Percentiles rank a stretch among this genome's conserved stretches.
Conservation (phyloP, 306 rosid genomes). For the Albizia julibrissin region DNA sequence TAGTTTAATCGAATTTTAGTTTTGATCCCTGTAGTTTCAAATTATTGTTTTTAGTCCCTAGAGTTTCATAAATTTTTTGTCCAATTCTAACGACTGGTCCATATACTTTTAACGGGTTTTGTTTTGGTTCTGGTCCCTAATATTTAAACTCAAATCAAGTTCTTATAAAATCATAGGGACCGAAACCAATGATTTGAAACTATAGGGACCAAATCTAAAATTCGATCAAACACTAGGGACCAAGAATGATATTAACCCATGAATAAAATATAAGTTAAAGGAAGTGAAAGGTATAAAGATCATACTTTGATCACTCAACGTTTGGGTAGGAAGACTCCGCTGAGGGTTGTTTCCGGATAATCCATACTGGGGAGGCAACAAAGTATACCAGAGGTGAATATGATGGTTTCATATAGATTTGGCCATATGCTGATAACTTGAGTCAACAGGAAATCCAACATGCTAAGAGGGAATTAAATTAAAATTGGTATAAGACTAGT, state of each 20-base stretch:
- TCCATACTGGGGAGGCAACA: slow-evolving; percentile 50
- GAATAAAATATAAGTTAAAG: slow-evolving; percentile 16
- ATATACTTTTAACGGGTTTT: no score
- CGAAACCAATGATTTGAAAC: no score
- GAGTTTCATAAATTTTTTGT: no score
- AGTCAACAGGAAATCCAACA: background rate
- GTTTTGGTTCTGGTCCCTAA: no score
- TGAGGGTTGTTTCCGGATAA: slow-evolving; percentile 82
- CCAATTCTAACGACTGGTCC: no score
- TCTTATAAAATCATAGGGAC: no score
- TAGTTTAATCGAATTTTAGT: no score
- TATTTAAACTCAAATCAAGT: no score
- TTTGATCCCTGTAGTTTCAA: no score
- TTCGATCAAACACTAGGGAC: no score
- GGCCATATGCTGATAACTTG: background rate
- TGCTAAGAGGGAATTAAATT: slow-evolving; percentile 18
- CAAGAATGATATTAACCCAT: background rate
- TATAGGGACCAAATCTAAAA: no score
- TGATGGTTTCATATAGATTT: slow-evolving; percentile 19
- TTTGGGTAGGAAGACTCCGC: slow-evolving; percentile 79
- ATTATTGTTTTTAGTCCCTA: no score
- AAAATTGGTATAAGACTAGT: slow-evolving; percentile 7
- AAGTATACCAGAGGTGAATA: slow-evolving; percentile 31
- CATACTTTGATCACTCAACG: slow-evolving; percentile 86
- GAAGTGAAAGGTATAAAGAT: slow-evolving; percentile 28